These are phyloP conservation scores for Talaromyces liani DNA, from an alignment of 495 filamentous ascomycete genomes.

Conservation along the genomic window DNA sequence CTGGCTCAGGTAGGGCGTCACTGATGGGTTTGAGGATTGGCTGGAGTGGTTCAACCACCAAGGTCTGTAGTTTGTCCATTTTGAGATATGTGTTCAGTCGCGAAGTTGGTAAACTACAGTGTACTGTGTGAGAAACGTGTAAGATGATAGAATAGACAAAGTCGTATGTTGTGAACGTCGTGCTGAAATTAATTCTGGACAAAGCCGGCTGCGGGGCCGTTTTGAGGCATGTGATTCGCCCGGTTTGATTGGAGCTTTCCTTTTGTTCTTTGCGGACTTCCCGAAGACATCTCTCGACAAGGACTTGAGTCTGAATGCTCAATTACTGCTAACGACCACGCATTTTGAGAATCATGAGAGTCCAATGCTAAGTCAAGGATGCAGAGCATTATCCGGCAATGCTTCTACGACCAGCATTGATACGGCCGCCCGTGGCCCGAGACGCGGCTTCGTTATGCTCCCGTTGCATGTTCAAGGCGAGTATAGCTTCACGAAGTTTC, in stretches of 20 bases:
- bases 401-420: conserved; percentile 34
- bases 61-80: conserved; percentile 37
- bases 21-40: conserved; percentile 66
- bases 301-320: background rate
- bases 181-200: background rate
- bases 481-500: conserved; percentile 19
- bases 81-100: background rate
- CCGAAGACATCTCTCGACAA: background rate
- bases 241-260: background rate
- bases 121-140: background rate
- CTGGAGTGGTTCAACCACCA: conserved; percentile 57
- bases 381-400: conserved; percentile 23
- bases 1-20: conserved; percentile 66
- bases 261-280: conserved; percentile 5
- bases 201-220: background rate
- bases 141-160: background rate
- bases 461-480: conserved; percentile 24
- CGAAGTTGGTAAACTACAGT: background rate
- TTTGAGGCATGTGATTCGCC: background rate
- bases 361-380: background rate
- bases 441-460: conserved; percentile 25
- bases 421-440: conserved; percentile 25
- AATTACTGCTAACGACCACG: background rate
- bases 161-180: background rate
- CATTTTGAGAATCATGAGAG: background rate